Conservation (phyloP, 441 rosid species). For the Mallotus japonicus region DNA sequence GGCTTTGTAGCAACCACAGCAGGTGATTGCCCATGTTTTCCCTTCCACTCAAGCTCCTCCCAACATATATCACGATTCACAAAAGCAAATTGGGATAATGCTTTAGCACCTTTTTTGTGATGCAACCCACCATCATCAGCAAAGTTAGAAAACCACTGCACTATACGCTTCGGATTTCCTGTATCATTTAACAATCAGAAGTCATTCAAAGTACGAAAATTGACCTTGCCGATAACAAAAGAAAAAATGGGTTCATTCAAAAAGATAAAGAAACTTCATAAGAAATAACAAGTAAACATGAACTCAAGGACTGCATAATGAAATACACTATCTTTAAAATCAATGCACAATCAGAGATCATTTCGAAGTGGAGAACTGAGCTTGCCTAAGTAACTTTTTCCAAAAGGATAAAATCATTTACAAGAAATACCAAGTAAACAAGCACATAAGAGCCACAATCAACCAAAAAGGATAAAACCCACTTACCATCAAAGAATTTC, state of each 20-base stretch:
- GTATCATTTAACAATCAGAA: conserved; percentile 28
- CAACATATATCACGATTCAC: conserved; percentile 83
- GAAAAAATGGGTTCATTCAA: too few relatives aligned
- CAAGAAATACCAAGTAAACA: not conserved
- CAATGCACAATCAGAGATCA: not conserved
- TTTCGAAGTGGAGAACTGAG: not conserved
- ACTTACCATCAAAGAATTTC: conserved; percentile 70
- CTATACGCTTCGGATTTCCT: conserved; percentile 57
- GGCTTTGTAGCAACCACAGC: conserved; percentile 96
- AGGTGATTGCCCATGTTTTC: conserved; percentile 96
- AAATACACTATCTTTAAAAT: not conserved
- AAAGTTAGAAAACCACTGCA: conserved; percentile 73
- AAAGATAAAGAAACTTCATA: not conserved
- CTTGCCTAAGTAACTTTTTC: not conserved
- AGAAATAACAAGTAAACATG: not conserved
- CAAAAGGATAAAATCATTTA: not conserved
- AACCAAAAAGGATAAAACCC: not conserved
- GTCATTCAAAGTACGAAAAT: not conserved
- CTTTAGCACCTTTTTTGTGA: conserved; percentile 80
- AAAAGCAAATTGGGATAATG: conserved; percentile 81
- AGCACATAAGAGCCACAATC: not conserved
- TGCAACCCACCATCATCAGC: conserved; percentile 56
- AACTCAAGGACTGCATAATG: too few relatives aligned
- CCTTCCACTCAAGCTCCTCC: conserved; percentile 96
- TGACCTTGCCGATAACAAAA: not conserved